Base-by-base conservation (phyloP, 2,329 filamentous ascomycete species). In the Dichotomopilus funicola region DNA sequence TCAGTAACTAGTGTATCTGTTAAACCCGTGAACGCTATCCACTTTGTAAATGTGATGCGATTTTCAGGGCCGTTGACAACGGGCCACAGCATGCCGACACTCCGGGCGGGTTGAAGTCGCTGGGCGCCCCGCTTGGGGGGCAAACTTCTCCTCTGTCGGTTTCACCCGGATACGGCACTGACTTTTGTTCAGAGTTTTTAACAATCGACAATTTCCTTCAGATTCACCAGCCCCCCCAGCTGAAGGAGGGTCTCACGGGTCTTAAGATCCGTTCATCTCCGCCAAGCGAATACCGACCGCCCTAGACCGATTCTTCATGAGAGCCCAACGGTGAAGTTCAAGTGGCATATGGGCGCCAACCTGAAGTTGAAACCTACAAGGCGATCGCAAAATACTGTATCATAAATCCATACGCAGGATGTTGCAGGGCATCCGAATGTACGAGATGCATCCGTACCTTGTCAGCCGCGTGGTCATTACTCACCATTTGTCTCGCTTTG, bases 271-370 rank as follows among this genome's bases (percentile, higher is more conserved):
- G 41, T 31, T 41, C 33, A 11, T 34, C 52, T 40, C 52, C 46
- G 45, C 52, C 40, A 38, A 44, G 10, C 46, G 40, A 31, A 4
- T 43, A 8, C 6, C 27, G 46, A 33, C 47, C 7, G 45, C 45
- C 31, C 45, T 41, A n/a, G 13, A 35, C 19, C 19, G 13, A n/a
- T 13, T 12, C 19, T 33, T 41, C 33, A 13, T 44, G 13, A 19
- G 33, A 54, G 42, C 40, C 47, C 53, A 35, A 45, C 12, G 38
- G 46, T 45, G 53, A 46, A 50, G 46, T 13, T 5, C 40, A 38
- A 40, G 19, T 27, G 19, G 19, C 19, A 27, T 27, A 27, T 27
- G 19, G 19, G 19, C 19, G 19, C 19, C 19, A 27, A 27, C 19
- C 9, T 49, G 46, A 6, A 41, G 51, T 41, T 53, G 27, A 53